Conservation (phyloP, 2,329 filamentous ascomycete species). For the Calonectria leucothoes region DNA sequence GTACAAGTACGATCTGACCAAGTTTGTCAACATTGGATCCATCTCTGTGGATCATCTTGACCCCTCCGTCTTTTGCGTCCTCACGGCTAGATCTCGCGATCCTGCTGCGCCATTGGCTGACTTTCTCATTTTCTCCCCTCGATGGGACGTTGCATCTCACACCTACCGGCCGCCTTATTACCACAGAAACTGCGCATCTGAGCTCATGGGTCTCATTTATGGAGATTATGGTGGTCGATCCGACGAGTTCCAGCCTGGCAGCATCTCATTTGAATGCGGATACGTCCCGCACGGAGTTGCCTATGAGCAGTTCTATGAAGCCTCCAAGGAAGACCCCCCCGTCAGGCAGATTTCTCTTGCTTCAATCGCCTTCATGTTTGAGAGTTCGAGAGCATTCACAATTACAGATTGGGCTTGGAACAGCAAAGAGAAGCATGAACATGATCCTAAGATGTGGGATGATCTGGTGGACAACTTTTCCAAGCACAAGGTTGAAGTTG, state of each 20-base stretch:
- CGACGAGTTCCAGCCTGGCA: constrained; percentile 30
- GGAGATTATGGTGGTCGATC: constrained; percentile 45
- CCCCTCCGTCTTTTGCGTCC: constrained; percentile 73
- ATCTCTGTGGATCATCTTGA: constrained; percentile 69
- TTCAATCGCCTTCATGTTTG: constrained; percentile 40
- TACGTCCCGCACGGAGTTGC: constrained; percentile 25
- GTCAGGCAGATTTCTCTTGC: constrained; percentile 37
- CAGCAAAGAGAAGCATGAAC: constrained; percentile 40
- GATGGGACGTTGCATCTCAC: constrained; percentile 71
- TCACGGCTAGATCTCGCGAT: constrained; percentile 67
- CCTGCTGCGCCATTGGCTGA: constrained; percentile 68
- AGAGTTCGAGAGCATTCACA: constrained; percentile 36
- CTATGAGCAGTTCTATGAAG: constrained; percentile 51
- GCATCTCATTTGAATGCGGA: constrained; percentile 29
- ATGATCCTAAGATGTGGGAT: constrained; percentile 42
- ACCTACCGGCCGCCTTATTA: constrained; percentile 76
- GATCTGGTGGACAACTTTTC: constrained; percentile 39
- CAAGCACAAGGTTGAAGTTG: constrained; percentile 31
- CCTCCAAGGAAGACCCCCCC: constrained; percentile 26
- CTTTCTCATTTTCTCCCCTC: constrained; percentile 75
- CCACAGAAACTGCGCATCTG: constrained; percentile 69
- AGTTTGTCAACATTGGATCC: constrained; percentile 65
- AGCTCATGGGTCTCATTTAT: constrained; percentile 65
- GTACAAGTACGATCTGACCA: constrained; percentile 67
- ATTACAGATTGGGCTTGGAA: constrained; percentile 41